phyloP scores from a whole-genome alignment of 495 filamentous ascomycete genomes.

The Talaromyces trachyspermus region DNA sequence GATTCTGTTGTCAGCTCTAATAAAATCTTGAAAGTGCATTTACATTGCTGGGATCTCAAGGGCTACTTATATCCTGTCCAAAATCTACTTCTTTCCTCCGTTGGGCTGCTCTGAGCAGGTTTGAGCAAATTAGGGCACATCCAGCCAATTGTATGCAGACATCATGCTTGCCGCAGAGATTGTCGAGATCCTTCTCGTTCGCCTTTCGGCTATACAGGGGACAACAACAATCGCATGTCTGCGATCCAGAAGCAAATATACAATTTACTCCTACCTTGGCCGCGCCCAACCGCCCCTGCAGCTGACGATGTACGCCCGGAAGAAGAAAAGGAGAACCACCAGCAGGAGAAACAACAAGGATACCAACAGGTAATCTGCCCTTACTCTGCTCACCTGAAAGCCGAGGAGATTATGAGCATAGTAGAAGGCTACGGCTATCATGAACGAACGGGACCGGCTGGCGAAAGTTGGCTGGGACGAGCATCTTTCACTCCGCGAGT shows the following conservation, averaged over 20 bases:
- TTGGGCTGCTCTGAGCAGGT: background rate
- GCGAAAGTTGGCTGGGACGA: background rate
- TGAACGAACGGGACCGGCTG: background rate
- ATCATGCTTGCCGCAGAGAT: background rate
- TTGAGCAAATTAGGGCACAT: constrained; percentile 2
- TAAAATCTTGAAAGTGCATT: no score
- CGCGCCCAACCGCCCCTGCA: background rate
- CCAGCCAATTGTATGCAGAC: background rate
- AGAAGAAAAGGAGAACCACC: background rate
- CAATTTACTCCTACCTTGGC: background rate
- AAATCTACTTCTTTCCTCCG: background rate
- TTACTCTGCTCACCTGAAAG: background rate
- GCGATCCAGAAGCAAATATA: background rate
- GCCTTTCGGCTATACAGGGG: background rate
- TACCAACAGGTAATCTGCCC: background rate
- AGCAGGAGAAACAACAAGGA: background rate
- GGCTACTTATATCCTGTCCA: background rate
- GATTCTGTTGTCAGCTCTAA: no score
- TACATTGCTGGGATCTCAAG: no score
- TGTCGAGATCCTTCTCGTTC: background rate
- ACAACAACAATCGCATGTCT: background rate
- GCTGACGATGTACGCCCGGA: background rate
- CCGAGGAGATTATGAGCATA: constrained; percentile 2
- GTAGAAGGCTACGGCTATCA: background rate
- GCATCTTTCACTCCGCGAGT: background rate